These are phyloP conservation scores for Aurantiochytrium sp. DNA, from an alignment of 108 stramenopile genomes.

Conservation along the genomic window DNA sequence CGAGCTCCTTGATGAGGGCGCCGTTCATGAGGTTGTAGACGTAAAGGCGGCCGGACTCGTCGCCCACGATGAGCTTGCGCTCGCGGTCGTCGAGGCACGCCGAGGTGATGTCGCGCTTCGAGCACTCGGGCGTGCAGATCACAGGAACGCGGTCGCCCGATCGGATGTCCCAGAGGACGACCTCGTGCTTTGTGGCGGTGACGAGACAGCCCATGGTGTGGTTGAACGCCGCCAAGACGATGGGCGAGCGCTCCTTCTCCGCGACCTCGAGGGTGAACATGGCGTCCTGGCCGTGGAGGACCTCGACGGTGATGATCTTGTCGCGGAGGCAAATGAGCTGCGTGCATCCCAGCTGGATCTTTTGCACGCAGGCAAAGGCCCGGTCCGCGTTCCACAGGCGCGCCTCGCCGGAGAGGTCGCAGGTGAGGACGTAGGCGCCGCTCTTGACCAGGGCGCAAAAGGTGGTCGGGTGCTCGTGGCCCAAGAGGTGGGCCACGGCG, in stretches of 20 bases:
- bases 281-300: neutral
- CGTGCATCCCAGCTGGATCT: neutral
- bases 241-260: neutral
- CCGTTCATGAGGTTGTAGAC: constrained; percentile 27
- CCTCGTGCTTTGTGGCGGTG: constrained; percentile 1
- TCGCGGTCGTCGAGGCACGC: neutral
- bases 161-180: neutral
- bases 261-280: neutral
- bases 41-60: neutral
- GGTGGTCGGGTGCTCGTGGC: neutral
- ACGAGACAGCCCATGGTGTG: neutral
- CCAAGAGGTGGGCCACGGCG: neutral
- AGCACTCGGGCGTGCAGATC: neutral
- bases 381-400: neutral
- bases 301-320: neutral
- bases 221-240: neutral
- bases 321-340: neutral
- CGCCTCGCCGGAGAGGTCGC: neutral
- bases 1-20: constrained; percentile 19
- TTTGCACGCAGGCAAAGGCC: neutral
- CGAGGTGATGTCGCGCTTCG: neutral
- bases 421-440: neutral
- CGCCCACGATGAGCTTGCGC: constrained; percentile 1
- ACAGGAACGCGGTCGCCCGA: neutral
- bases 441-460: neutral